Evolutionary conservation across 352 stramenopile species (phyloP), one percentile per base, ranked within the genome.

Genomic region (Phytophthora constricta): DNA sequence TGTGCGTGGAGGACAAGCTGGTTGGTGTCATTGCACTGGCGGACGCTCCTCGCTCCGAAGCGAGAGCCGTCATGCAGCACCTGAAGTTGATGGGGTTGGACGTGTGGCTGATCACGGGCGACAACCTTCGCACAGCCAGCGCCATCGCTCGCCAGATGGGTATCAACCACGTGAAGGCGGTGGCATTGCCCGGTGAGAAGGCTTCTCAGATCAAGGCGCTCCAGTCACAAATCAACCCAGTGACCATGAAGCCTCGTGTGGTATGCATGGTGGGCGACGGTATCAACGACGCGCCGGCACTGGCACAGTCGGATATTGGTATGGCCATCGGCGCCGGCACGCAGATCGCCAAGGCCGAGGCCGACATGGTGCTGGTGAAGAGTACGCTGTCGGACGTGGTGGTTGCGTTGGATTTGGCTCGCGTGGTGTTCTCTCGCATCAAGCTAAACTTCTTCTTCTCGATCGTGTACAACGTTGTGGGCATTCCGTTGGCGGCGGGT

Each of bases 231-330:
- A 70, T 91, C 55, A 91, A 87, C 31, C 79, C 84, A 1, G 13
- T 82, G n/a, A 97, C 88, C 1, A 67, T 81, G 64, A 91, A 86
- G 60, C 76, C 87, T 23, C 80, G 91, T 46, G 82, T 98, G 16
- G 77, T 98, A 10, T 92, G 85, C 39, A 97, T 98, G 86, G 87
- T 97, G 49, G 95, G 96, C 22, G 95, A 98, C 61, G 95, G 96
- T 26, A 97, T 99, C 50, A 99, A 98, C 73, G 96, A 99, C 76
- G 95, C 93, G 7, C 95, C 96, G 11, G 94, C 96, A 1, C 67
- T 98, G 10, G 89, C 92, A 7, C 87, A 97, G 53, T 92, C 95
- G 11, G 92, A 98, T 65, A 80, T 98, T 4, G 94, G 95, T 8
- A 94, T 98, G 75, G 94, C 95, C 1, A 94, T 96, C 37, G 95